A percentile compares a stretch with the other conserved stretches of the same genome.
These are phyloP conservation scores for Eustoma russellianum DNA, from an alignment of 257 asterid genomes.

Conservation along the genomic window DNA sequence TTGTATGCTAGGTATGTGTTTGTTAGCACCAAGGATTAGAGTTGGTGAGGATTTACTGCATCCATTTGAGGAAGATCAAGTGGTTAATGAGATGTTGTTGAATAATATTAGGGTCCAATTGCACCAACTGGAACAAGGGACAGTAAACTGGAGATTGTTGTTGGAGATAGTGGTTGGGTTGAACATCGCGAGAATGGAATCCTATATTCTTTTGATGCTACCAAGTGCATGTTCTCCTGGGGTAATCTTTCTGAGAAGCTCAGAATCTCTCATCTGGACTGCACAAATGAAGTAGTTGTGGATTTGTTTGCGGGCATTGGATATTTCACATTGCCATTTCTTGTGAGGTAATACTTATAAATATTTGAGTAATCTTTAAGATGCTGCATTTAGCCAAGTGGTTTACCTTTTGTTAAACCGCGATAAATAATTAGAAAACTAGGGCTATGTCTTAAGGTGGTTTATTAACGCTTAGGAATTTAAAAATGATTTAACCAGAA, in stretches of 20 bases:
- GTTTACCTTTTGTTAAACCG: too few relatives aligned
- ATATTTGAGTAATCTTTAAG: background rate
- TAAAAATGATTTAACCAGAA: too few relatives aligned
- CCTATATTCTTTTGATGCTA: constrained; percentile 75
- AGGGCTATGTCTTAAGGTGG: too few relatives aligned
- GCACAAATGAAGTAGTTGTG: constrained; percentile 74
- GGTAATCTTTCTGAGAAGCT: constrained; percentile 97
- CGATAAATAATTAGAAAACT: too few relatives aligned
- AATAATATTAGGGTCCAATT: constrained; percentile 53
- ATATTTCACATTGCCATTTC: constrained; percentile 91
- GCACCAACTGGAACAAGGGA: constrained; percentile 83
- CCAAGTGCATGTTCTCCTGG: constrained; percentile 99
- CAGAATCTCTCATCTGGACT: constrained; percentile 65
- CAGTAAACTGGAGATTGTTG: constrained; percentile 86
- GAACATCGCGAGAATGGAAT: constrained; percentile 90
- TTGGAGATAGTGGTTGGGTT: constrained; percentile 92
- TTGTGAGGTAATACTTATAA: constrained; percentile 47
- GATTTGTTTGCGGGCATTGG: constrained; percentile 97
- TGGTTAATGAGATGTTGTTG: constrained; percentile 19
- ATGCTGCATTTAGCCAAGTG: too few relatives aligned
- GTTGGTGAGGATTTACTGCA: background rate
- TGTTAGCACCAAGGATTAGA: background rate
- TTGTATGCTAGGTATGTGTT: too few relatives aligned
- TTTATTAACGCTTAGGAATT: too few relatives aligned
- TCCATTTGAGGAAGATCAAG: too few relatives aligned